A percentile compares a stretch with the other conserved stretches of the same genome.
Evolutionary conservation across 2,329 filamentous ascomycete genomes (phyloP).

Genomic region (Beauveria rudraprayagi): DNA sequence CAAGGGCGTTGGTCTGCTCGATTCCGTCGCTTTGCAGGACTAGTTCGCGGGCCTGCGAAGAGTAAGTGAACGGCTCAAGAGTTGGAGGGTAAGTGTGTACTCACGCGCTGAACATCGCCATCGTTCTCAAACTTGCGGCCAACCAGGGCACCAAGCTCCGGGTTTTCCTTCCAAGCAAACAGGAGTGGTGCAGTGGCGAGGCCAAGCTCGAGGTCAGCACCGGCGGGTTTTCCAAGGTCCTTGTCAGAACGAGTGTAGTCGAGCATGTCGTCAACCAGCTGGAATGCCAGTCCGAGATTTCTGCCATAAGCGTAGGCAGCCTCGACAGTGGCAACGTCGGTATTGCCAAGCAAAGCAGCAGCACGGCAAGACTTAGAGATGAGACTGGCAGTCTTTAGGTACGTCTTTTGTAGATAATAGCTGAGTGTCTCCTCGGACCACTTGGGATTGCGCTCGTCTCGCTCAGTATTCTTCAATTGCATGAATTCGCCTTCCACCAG

Average conservation of each 20-base stretch:
- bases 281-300: constrained; percentile 90
- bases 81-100: constrained; percentile 22
- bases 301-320: constrained; percentile 87
- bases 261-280: constrained; percentile 95
- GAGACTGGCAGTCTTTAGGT: constrained; percentile 89
- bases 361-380: constrained; percentile 95
- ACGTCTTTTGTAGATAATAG: constrained; percentile 97
- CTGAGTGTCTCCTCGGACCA: constrained; percentile 84
- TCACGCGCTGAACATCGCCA: constrained; percentile 78
- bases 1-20: constrained; percentile 82
- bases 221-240: constrained; percentile 89
- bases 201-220: constrained; percentile 86
- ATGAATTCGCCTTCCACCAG: constrained; percentile 98
- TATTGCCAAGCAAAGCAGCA: constrained; percentile 74
- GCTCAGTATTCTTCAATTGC: constrained; percentile 94
- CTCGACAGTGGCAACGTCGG: constrained; percentile 71
- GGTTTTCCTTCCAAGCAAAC: constrained; percentile 89
- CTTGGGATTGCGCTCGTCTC: constrained; percentile 72
- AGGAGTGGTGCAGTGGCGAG: constrained; percentile 88
- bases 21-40: constrained; percentile 80
- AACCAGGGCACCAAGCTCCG: constrained; percentile 77
- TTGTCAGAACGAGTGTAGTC: constrained; percentile 84
- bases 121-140: constrained; percentile 80
- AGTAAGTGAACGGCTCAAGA: neutral
- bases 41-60: constrained; percentile 68